A percentile compares a stretch with the other conserved stretches of the same genome.
phyloP scores from a whole-genome alignment of 805 yeast genomes.

The Hanseniaspora guilliermondii region DNA sequence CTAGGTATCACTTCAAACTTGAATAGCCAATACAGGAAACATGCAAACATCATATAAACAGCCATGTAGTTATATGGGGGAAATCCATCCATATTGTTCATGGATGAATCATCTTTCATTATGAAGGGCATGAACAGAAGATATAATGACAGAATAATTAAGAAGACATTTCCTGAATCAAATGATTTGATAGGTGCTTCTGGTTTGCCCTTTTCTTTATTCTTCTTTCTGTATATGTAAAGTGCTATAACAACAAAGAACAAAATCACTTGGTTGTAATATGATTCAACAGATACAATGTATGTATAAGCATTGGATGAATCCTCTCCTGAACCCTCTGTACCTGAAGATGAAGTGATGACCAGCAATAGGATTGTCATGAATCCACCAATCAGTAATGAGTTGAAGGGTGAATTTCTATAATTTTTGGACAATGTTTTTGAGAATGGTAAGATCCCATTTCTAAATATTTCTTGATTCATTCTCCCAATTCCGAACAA shows the following conservation, averaged over 20 bases:
- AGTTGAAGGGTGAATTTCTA: conserved; percentile 42
- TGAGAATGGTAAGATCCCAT: conserved; percentile 48
- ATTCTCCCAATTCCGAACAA: conserved; percentile 47
- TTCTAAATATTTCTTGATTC: conserved; percentile 54
- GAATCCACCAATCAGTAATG: conserved; percentile 29
- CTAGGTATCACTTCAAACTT: conserved; percentile 40
- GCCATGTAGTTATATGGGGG: conserved; percentile 34
- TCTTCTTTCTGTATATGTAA: conserved; percentile 39
- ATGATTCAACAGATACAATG: conserved; percentile 36
- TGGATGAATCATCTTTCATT: conserved; percentile 18
- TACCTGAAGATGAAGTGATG: conserved; percentile 22
- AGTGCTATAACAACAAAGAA: conserved; percentile 46
- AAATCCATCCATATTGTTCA: conserved; percentile 20
- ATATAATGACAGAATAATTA: conserved; percentile 36
- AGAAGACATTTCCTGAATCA: conserved; percentile 35
- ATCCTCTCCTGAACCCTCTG: conserved; percentile 22
- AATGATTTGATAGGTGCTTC: conserved; percentile 43
- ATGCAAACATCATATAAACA: conserved; percentile 30
- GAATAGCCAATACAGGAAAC: conserved; percentile 44
- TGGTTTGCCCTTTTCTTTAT: conserved; percentile 19
- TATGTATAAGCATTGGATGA: conserved; percentile 28
- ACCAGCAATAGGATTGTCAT: conserved; percentile 28
- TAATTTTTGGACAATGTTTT: conserved; percentile 39
- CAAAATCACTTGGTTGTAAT: conserved; percentile 37
- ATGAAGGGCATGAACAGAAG: conserved; percentile 38